A percentile compares a stretch with the other conserved stretches of the same genome.
Evolutionary conservation across 352 stramenopile species (phyloP).

Genomic region (Phytophthora meadii): DNA sequence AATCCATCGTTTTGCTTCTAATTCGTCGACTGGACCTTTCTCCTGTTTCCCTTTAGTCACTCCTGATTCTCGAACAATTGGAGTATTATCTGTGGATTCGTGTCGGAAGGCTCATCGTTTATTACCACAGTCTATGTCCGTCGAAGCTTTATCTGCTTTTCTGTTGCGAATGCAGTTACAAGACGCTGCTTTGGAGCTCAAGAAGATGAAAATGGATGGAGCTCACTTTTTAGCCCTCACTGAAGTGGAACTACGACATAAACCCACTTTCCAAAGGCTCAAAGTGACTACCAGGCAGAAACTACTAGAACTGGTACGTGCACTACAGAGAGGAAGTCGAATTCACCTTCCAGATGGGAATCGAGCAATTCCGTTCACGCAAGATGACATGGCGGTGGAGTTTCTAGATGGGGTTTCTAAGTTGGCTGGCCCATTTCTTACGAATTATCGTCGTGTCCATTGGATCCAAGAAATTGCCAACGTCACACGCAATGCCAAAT

Average conservation of each 20-base stretch:
- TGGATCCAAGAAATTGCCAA: slow-evolving; percentile 59
- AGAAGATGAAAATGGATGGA: slow-evolving; percentile 49
- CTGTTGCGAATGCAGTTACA: slow-evolving; percentile 57
- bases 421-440: slow-evolving; percentile 49
- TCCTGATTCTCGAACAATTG: slow-evolving; percentile 29
- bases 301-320: slow-evolving; percentile 59
- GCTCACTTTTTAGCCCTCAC: slow-evolving; percentile 53
- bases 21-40: slow-evolving; percentile 50
- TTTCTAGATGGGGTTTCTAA: slow-evolving; percentile 58
- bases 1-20: slow-evolving; percentile 35
- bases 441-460: slow-evolving; percentile 56
- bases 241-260: slow-evolving; percentile 60
- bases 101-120: slow-evolving; percentile 57
- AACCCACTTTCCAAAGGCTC: slow-evolving; percentile 52
- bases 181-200: slow-evolving; percentile 57
- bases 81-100: slow-evolving; percentile 64
- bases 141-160: slow-evolving; percentile 52
- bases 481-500: slow-evolving; percentile 43
- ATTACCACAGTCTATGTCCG: slow-evolving; percentile 69
- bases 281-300: slow-evolving; percentile 64
- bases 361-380: slow-evolving; percentile 38
- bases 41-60: slow-evolving; percentile 58
- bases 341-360: slow-evolving; percentile 44
- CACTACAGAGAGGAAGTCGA: slow-evolving; percentile 46
- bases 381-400: slow-evolving; percentile 59